Conservation (phyloP, 1,284 basidiomycete genomes). For the Ustilago nuda region DNA sequence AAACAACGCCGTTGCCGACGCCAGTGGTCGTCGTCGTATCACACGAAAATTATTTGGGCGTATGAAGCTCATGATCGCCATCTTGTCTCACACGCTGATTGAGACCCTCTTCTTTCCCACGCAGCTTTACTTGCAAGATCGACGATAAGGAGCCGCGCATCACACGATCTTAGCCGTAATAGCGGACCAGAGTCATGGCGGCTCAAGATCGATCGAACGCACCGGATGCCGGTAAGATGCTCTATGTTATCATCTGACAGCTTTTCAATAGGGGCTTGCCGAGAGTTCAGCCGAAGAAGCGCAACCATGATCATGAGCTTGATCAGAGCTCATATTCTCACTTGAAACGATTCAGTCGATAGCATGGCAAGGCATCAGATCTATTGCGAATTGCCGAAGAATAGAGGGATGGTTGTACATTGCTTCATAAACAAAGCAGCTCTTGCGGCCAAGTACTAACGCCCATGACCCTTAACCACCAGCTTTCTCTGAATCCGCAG, state of each 20-base stretch:
- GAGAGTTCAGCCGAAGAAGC: background rate
- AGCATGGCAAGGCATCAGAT: background rate
- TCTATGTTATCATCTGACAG: constrained; percentile 3
- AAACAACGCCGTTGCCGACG: background rate
- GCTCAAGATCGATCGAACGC: background rate
- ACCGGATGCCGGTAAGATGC: background rate
- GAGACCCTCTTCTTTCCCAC: background rate
- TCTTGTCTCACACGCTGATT: background rate
- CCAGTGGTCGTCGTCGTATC: background rate
- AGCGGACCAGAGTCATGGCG: background rate
- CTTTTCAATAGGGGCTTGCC: background rate
- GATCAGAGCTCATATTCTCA: background rate
- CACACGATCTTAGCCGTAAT: background rate
- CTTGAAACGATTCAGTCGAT: background rate
- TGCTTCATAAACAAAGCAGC: background rate
- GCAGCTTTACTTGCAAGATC: constrained; percentile 2
- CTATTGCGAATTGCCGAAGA: background rate
- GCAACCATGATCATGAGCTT: background rate
- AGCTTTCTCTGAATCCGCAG: constrained; percentile 39
- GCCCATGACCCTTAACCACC: constrained; percentile 28
- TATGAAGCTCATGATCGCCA: background rate
- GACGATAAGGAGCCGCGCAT: background rate
- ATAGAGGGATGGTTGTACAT: background rate
- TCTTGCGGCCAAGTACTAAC: constrained; percentile 3
- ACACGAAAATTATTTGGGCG: background rate